Base-by-base conservation (phyloP, 1,284 basidiomycete genomes). In the Bjerkandera adusta region DNA sequence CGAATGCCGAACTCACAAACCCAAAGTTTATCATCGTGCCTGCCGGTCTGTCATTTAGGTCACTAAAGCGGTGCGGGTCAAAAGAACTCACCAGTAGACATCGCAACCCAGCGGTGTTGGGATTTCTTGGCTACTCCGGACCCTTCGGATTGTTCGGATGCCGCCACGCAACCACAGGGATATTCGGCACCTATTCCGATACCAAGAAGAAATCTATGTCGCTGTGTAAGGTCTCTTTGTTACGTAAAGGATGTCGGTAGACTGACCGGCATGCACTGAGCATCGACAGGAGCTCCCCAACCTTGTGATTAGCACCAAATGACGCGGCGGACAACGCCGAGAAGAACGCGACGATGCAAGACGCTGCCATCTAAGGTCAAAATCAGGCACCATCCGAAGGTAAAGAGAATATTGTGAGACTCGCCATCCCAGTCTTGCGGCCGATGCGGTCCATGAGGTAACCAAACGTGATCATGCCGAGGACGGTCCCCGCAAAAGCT, bases 101-200 rank as follows among this genome's bases (percentile, higher is more conserved):
- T 76, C 15, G 88, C 83, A 58, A 96, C 89, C 77, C 91, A 91
- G 44, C 85, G 72, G 63, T 96, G 88, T 60, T 93, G 93, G 3
- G 85, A 77, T 43, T 79, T 81, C 68, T 89, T 92, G 55, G 68
- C 75, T 58, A 96, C 84, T 3, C 77, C 81, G 18, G 77, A 71
- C 59, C 91, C 86, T 65, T 96, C 94, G 0, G 92, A 92, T 61
- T 92, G 89, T 63, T 97, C 94, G 1, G 89, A 88, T 2, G 88
- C 87, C 18, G 92, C 91, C n/a, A 97, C 92, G 3, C 85, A 89
- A 5, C 93, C 94, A 51, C 86, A 89, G 4, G 92, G 93, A 56
- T 97, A 96, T 64, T 95, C 91, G 8, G 92, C 92, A 21, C 92
- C 93, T 7, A 92, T 72, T 33, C 89, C 89, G 48, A 92, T 84